These are phyloP conservation scores for Teunomyces cretensis DNA, from an alignment of 805 yeast species.

Conservation along the genomic window DNA sequence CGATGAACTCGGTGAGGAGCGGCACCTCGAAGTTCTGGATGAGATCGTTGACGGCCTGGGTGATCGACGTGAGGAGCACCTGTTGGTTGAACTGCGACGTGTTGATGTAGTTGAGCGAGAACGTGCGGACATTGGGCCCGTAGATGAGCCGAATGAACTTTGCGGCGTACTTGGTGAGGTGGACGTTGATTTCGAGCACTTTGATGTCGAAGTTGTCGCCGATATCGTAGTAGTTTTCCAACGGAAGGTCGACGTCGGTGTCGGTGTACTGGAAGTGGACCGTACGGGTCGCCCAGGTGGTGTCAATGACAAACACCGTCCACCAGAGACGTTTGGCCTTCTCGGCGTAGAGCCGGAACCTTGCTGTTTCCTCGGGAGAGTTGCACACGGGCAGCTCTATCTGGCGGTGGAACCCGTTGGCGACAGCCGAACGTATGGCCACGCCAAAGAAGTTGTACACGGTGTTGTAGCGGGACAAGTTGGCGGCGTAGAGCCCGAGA, in stretches of 20 bases:
- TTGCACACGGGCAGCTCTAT: conserved; percentile 10
- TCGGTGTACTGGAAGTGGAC: conserved; percentile 43
- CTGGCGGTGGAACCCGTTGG: conserved; percentile 39
- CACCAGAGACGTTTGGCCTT: conserved; percentile 42
- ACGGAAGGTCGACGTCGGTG: conserved; percentile 43
- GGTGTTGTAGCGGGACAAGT: conserved; percentile 36
- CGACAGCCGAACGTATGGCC: conserved; percentile 38
- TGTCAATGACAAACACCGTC: conserved; percentile 41
- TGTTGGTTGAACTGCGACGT: conserved; percentile 40
- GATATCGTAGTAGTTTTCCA: conserved; percentile 29
- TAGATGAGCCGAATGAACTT: conserved; percentile 34
- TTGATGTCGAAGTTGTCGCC: conserved; percentile 30
- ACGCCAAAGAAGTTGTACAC: conserved; percentile 41
- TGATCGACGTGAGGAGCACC: conserved; percentile 30
- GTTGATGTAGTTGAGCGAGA: conserved; percentile 40
- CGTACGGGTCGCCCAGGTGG: conserved; percentile 40
- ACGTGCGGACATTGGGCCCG: conserved; percentile 41
- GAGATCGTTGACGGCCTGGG: conserved; percentile 27
- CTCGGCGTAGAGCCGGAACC: conserved; percentile 17
- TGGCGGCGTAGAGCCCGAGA: conserved; percentile 37
- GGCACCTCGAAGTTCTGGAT: conserved; percentile 33
- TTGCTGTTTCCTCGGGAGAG: conserved; percentile 2
- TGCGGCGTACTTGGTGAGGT: conserved; percentile 38
- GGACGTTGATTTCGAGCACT: conserved; percentile 37
- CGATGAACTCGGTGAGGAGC: conserved; percentile 22